Base-by-base conservation (phyloP, 1,139 yeast genomes). In the Lodderomyces pseudojiufengensis region DNA sequence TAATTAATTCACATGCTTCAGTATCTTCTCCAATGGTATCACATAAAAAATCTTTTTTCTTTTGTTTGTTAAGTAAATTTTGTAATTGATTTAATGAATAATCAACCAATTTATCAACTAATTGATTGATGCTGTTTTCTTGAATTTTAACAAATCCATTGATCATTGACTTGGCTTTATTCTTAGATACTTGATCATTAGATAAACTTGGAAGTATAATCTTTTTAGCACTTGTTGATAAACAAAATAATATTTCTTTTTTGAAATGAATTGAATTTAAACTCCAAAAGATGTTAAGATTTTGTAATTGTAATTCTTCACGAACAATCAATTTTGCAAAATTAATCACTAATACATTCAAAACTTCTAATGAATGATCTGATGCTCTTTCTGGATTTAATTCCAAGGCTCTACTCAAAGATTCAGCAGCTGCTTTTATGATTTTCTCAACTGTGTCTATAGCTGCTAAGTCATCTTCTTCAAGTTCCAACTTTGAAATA, bases 401-500 rank as follows among this genome's bases (percentile, higher is more conserved):
- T 50, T 87, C 96, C 51, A 86, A 73, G 5, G 83, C 69, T 50
- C 97, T 70, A 3, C 95, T 84, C 5, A 87, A 68, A 1, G 92
- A 74, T 57, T 90, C 97, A 22, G 88, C 85, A 3, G 83, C 73
- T 22, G 86, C 76, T 46, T 80, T 80, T 29, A 88, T 63, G 40
- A 86, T 73, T 1, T 70, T 64, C 48, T 86, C 92, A 3, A 85
- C 80, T 27, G 69, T 63, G 11, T 62, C 52, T 10, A 79, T 50
- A 26, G 66, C 66, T 35, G 76, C 57, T 9, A 59, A 54, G 1
- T 59, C 48, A 36, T 55, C 61, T 29, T 57, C 60, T 24, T 50
- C 55, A 16, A 57, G 56, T 18, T 57, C 58, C 24, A 37, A 18
- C 16, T 35, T 37, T 2, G 66, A 52, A 24, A 50, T 48, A 29